Conservation (phyloP, 2,329 filamentous ascomycete species). For the Paraphaeosphaeria minitans region DNA sequence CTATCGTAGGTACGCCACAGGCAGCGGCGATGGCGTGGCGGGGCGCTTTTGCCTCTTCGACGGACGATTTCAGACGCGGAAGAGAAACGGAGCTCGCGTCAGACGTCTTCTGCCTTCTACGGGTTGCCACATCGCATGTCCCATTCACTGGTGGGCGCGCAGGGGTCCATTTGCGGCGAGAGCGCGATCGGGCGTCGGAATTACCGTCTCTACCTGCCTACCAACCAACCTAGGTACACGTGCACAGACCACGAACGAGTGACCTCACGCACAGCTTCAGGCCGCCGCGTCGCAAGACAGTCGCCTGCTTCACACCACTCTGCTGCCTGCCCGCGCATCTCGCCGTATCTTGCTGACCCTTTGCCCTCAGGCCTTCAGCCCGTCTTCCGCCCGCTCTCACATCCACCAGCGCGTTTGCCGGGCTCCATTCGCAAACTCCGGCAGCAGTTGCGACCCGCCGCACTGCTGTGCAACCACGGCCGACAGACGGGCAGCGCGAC, state of each 20-base stretch:
- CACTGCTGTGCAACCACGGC: conserved; percentile 18
- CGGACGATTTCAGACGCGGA: not conserved
- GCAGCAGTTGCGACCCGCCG: not conserved
- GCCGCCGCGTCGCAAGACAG: not conserved
- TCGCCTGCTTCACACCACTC: conserved; percentile 3
- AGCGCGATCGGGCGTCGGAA: conserved; percentile 11
- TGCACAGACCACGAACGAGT: conserved; percentile 7
- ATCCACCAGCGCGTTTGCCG: not conserved
- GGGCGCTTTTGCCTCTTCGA: not conserved
- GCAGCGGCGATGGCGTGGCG: conserved; percentile 25
- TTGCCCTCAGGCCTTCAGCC: not conserved
- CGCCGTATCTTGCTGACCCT: not conserved
- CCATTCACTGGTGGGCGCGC: conserved; percentile 27
- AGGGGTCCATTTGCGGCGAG: conserved; percentile 27
- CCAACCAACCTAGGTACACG: too few relatives aligned
- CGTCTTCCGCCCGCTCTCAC: not conserved
- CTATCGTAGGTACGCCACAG: too few relatives aligned
- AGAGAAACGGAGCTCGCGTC: conserved; percentile 16
- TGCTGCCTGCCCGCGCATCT: conserved; percentile 11
- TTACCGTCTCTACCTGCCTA: too few relatives aligned
- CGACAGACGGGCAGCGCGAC: conserved; percentile 13
- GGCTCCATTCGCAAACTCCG: not conserved
- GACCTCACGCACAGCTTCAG: conserved; percentile 13
- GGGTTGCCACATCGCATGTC: conserved; percentile 29
- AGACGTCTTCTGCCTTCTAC: conserved; percentile 25